Base-by-base conservation (phyloP, 2,329 filamentous ascomycete genomes). In the Ceratocystis smalleyi region DNA sequence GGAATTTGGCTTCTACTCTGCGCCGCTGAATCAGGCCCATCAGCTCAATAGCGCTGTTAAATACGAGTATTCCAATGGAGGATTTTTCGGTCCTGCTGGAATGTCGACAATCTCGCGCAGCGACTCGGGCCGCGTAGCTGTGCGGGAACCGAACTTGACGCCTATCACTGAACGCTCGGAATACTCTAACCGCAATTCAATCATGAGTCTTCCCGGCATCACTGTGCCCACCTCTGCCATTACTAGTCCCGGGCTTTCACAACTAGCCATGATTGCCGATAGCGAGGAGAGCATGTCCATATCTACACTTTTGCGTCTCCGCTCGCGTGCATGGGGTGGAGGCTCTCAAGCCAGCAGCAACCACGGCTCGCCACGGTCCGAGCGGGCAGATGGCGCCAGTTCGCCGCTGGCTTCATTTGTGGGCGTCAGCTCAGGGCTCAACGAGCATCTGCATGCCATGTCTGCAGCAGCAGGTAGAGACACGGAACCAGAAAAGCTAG, bases 121-220 rank as follows among this genome's bases (percentile, higher is more conserved):
- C 67, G 83, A 83, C 64, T 94, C 88, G 68, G 91, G 89, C 22
- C 83, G 85, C 15, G 79, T 85, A 62, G 83, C 86, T 35, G 88
- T 88, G 22, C 83, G 87, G 49, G 92, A 96, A 72, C 92, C 94
- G 0, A 96, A 94, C 70, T 77, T 99, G 59, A 97, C 94, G 0
- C 94, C 94, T 5, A 97, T 99, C 70, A 97, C 92, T 0, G 94
- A 97, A 73, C 83, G 91, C 12, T 95, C 89, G 66, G 94, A 99
- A 74, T 96, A 95, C 77, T 96, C 90, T 51, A 96, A 95, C 66
- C 84, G 94, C 55, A 97, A 96, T 72, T 95, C 89, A 0, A 83
- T 95, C 66, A 88, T 95, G 77, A 89, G 87, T 66, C 77, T 92
- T 67, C 79, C 78, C 6, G 75, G 84, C 40, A 82, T 83, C 55